Evolutionary conservation across 2,329 filamentous ascomycete species (phyloP).

Genomic region (Paracamarosporium sp.): DNA sequence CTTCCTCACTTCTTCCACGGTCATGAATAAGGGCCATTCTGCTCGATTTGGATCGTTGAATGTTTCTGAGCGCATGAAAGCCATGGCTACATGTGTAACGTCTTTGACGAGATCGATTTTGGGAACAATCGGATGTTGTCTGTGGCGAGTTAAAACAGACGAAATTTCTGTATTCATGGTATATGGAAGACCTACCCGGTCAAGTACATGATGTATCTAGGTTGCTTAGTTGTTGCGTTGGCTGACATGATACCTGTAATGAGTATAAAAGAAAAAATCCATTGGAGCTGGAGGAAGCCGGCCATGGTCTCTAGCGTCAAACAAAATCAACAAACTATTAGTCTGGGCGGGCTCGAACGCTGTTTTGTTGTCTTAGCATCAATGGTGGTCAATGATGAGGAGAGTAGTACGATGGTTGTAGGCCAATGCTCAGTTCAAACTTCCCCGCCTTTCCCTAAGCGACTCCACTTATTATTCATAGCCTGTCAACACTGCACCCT

Average conservation of each 20-base stretch:
- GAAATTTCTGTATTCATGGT: neutral
- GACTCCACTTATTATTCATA: too few species aligned
- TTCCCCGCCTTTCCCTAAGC: neutral
- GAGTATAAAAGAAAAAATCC: neutral
- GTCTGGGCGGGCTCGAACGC: too few species aligned
- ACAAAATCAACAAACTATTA: too few species aligned
- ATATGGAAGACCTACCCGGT: conserved; percentile 16
- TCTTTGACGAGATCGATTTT: conserved; percentile 18
- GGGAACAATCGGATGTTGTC: conserved; percentile 38
- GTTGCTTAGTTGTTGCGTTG: neutral
- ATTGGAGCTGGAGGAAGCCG: too few species aligned
- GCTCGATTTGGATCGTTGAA: conserved; percentile 31
- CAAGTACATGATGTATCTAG: conserved; percentile 23
- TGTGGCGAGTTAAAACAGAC: conserved; percentile 9
- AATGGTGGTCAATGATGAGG: neutral
- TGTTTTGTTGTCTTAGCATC: too few species aligned
- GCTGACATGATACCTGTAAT: neutral
- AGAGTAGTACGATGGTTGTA: neutral
- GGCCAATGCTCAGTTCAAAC: neutral
- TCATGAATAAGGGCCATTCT: conserved; percentile 36
- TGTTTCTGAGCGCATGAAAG: conserved; percentile 37
- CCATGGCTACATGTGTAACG: conserved; percentile 37
- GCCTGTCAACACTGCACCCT: neutral
- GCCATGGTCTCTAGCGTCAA: too few species aligned
- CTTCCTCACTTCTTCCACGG: conserved; percentile 28